Conservation (phyloP, 305 asterid genomes). For the Lippia alba region DNA sequence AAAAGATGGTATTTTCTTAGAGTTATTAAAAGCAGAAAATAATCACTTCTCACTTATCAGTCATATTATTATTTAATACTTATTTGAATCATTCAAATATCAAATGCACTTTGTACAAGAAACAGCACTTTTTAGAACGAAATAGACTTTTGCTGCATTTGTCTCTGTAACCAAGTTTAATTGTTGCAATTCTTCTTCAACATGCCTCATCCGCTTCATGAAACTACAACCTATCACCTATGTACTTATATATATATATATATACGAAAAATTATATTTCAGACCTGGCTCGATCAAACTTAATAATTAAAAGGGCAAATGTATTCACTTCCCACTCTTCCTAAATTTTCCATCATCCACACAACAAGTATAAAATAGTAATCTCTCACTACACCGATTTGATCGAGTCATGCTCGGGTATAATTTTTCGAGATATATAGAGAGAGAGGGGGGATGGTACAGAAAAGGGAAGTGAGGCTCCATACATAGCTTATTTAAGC, state of each 20-base stretch:
- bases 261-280: too few species aligned
- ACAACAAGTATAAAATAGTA: too few species aligned
- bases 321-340: too few species aligned
- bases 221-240: too few species aligned
- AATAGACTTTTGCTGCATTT: slow-evolving; percentile 5
- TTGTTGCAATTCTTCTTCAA: slow-evolving; percentile 14
- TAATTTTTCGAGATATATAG: not conserved
- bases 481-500: not conserved
- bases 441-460: not conserved
- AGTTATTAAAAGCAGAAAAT: too few species aligned
- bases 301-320: too few species aligned
- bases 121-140: not conserved
- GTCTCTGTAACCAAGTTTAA: not conserved
- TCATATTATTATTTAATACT: not conserved
- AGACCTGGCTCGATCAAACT: too few species aligned
- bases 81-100: not conserved
- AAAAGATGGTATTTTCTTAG: too few species aligned
- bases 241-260: not conserved
- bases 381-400: too few species aligned
- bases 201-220: not conserved
- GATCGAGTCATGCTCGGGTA: too few species aligned
- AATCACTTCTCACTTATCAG: too few species aligned
- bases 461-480: not conserved
- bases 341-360: too few species aligned
- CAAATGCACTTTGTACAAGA: not conserved